A percentile compares a stretch with the other conserved stretches of the same genome.
These are phyloP conservation scores for Telopea speciosissima DNA, from an alignment of 177 flowering plant species.

Conservation along the genomic window DNA sequence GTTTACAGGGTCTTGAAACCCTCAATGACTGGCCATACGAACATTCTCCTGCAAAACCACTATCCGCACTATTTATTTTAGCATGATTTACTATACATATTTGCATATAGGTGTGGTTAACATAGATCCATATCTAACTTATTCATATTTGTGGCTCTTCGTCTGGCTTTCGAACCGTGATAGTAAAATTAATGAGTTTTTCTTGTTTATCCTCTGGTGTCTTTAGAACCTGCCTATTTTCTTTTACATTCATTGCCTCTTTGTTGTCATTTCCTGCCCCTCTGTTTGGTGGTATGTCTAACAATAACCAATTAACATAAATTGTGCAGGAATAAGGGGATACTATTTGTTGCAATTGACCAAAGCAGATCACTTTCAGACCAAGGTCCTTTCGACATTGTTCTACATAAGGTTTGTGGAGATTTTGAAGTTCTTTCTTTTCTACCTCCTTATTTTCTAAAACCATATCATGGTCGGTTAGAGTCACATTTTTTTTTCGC, in stretches of 20 bases:
- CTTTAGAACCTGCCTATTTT: too few relatives aligned
- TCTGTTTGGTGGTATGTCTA: not conserved
- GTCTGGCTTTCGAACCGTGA: too few relatives aligned
- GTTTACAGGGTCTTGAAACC: not conserved
- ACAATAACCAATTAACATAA: slow-evolving; percentile 7
- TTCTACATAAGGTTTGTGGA: slow-evolving; percentile 70
- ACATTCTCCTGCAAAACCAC: not conserved
- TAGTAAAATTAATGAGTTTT: not conserved
- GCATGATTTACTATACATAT: not conserved
- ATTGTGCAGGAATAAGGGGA: slow-evolving; percentile 69
- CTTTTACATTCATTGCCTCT: not conserved
- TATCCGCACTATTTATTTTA: too few relatives aligned
- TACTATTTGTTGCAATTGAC: slow-evolving; percentile 71
- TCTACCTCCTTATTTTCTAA: not conserved
- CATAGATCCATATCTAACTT: not conserved
- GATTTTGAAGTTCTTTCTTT: not conserved
- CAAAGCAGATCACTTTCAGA: slow-evolving; percentile 55
- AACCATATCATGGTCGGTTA: not conserved
- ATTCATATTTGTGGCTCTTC: not conserved
- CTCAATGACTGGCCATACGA: not conserved
- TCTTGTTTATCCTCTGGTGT: not conserved
- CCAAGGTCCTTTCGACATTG: slow-evolving; percentile 87
- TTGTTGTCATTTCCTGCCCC: not conserved
- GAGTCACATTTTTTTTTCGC: not conserved
- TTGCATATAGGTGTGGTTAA: not conserved